A percentile compares a stretch with the other conserved stretches of the same genome.
Conservation (phyloP, 192 early-diverging fungal species). For the Coemansia sp. region DNA sequence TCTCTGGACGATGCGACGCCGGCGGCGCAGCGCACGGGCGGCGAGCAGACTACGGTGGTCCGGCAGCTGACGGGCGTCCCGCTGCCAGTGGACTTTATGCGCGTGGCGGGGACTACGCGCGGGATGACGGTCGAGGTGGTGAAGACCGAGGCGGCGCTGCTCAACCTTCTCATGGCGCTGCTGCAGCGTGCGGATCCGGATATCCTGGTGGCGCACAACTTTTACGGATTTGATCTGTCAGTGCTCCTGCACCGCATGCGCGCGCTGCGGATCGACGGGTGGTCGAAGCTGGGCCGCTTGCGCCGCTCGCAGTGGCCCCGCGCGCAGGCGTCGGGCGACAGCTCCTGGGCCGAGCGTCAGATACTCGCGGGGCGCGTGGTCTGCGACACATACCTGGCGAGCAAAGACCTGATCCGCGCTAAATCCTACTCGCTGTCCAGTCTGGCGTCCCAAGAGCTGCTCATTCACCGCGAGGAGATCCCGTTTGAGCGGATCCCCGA, state of each 20-base stretch:
- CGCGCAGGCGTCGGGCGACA: constrained; percentile 75
- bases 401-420: constrained; percentile 84
- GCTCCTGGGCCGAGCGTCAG: constrained; percentile 73
- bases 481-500: constrained; percentile 76
- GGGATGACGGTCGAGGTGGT: constrained; percentile 62
- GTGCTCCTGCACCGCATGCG: constrained; percentile 95
- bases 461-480: constrained; percentile 80
- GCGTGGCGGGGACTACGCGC: constrained; percentile 40
- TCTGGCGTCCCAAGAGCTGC: constrained; percentile 76
- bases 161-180: constrained; percentile 75
- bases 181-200: constrained; percentile 87
- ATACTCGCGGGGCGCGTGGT: constrained; percentile 85
- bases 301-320: constrained; percentile 84
- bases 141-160: constrained; percentile 73
- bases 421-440: constrained; percentile 85
- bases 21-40: constrained; percentile 50
- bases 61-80: constrained; percentile 72
- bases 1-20: constrained; percentile 61
- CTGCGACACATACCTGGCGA: constrained; percentile 90
- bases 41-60: constrained; percentile 69
- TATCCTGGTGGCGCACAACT: constrained; percentile 95
- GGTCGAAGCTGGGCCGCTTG: constrained; percentile 90
- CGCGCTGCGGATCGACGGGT: constrained; percentile 70
- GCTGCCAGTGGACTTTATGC: constrained; percentile 81
- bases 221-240: constrained; percentile 94